Conservation (phyloP, 768 basidiomycete species). For the Rickenella mellea region DNA sequence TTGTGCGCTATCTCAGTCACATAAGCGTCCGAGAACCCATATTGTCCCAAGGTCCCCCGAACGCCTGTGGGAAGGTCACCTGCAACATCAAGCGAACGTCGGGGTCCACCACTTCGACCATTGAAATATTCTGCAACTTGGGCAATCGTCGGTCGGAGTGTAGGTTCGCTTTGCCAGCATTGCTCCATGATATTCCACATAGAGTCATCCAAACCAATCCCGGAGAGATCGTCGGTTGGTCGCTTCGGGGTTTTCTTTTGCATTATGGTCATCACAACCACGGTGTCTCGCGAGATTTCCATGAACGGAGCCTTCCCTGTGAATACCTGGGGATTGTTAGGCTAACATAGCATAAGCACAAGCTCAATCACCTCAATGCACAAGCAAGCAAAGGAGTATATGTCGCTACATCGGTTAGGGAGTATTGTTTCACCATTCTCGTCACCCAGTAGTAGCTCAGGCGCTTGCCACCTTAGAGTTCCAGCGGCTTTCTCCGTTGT, state of each 20-base stretch:
- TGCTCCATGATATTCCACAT: background rate
- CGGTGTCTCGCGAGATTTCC: background rate
- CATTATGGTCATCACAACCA: background rate
- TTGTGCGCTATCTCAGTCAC: no score
- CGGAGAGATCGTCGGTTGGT: background rate
- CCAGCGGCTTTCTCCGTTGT: background rate
- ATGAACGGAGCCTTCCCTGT: background rate
- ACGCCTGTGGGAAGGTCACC: no score
- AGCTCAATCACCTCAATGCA: slow-evolving; percentile 1
- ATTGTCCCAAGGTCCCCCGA: no score
- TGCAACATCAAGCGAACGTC: no score
- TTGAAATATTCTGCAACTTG: no score
- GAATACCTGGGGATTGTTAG: background rate
- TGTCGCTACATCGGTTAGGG: background rate
- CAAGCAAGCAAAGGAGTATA: background rate
- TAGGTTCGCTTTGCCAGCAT: background rate
- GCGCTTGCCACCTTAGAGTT: background rate
- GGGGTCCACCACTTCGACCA: no score
- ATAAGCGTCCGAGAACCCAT: no score
- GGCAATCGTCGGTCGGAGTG: background rate
- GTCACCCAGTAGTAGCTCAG: background rate
- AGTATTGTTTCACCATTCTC: background rate
- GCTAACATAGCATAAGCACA: no score
- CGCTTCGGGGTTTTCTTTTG: background rate
- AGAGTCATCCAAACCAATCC: background rate